These are phyloP conservation scores for Anisogramma anomala DNA, from an alignment of 2,329 filamentous ascomycete genomes.

Conservation along the genomic window DNA sequence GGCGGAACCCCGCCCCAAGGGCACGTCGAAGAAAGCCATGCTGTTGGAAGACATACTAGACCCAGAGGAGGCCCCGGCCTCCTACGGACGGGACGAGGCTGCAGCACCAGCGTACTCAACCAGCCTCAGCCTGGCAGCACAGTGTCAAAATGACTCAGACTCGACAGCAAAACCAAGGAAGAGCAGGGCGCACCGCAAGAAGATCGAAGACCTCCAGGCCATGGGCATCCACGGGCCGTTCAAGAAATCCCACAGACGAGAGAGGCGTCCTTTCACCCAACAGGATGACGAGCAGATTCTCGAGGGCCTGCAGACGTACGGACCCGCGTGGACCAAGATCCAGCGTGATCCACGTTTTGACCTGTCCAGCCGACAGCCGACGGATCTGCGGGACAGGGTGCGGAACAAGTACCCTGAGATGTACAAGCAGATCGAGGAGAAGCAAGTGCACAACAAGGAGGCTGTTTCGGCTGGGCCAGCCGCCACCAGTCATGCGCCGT, in stretches of 20 bases:
- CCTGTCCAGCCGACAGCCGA: slow-evolving; percentile 48
- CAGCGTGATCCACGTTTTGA: slow-evolving; percentile 48
- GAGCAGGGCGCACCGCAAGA: slow-evolving; percentile 31
- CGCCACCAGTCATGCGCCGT: neutral
- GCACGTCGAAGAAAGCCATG: slow-evolving; percentile 36
- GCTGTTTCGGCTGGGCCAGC: slow-evolving; percentile 11
- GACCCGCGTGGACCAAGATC: slow-evolving; percentile 55
- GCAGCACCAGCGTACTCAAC: slow-evolving; percentile 2
- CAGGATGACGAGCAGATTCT: slow-evolving; percentile 53
- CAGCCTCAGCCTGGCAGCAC: slow-evolving; percentile 7
- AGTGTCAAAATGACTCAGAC: slow-evolving; percentile 20
- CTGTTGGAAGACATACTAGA: slow-evolving; percentile 45
- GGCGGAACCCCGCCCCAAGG: slow-evolving; percentile 17
- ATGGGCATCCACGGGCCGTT: slow-evolving; percentile 53
- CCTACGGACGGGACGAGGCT: slow-evolving; percentile 4
- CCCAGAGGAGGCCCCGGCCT: slow-evolving; percentile 26
- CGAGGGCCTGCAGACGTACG: slow-evolving; percentile 46
- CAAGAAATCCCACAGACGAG: slow-evolving; percentile 48
- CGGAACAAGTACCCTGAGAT: slow-evolving; percentile 52
- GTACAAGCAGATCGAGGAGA: slow-evolving; percentile 46
- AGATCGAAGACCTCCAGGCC: slow-evolving; percentile 31
- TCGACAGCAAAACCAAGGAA: slow-evolving; percentile 27
- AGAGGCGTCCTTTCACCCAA: slow-evolving; percentile 49
- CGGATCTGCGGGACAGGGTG: slow-evolving; percentile 50
- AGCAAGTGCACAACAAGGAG: slow-evolving; percentile 35